Base-by-base conservation (phyloP, 495 filamentous ascomycete species). In the Ascodesmis nigricans region DNA sequence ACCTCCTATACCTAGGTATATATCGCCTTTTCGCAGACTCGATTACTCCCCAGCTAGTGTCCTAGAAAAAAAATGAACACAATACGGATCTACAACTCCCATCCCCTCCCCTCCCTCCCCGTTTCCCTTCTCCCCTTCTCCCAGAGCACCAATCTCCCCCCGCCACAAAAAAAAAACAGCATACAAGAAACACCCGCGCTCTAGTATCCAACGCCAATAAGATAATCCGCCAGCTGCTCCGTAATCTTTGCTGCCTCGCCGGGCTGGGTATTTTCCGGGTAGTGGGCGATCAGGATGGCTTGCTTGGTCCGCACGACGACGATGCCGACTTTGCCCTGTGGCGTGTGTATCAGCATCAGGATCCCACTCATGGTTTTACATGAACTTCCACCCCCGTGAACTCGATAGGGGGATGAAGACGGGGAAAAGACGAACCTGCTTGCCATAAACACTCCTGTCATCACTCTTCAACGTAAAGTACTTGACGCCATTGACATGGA, bases 231-330 rank as follows among this genome's bases (percentile, higher is more conserved):
- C 40, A 84, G 61, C 36, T 67, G 55, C 60, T 75, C 73, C 38
- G 75, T 67, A 13, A 64, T 64, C 43, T 57, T 64, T 31, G 67
- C 66, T 31, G 75, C 63, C 49, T 67, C 64, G 39, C 73, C 73
- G 17, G 73, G 73, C 47, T 71, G 62, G 26, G 66, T 56, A 24
- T 43, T 53, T 53, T 90, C 81, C 47, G 62, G 63, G 64, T 91
- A 75, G 62, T 91, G 79, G 45, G 66, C 74, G 54, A 97, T 57
- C 50, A 97, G 69, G 52, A 92, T 66, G 47, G 79, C 76, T 57
- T 83, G 75, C 33, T 58, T 69, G 43, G 83, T 83, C 62, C 81
- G 83, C 53, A 73, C 70, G 45, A 80, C 64, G 48, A 73, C 58
- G 45, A 87, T 55, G 38, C 87, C 87, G 45, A 70, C 69, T 58